These are phyloP conservation scores for Takakia lepidozioides DNA, from an alignment of 225 moss, liverwort and hornwort species.

Conservation along the genomic window DNA sequence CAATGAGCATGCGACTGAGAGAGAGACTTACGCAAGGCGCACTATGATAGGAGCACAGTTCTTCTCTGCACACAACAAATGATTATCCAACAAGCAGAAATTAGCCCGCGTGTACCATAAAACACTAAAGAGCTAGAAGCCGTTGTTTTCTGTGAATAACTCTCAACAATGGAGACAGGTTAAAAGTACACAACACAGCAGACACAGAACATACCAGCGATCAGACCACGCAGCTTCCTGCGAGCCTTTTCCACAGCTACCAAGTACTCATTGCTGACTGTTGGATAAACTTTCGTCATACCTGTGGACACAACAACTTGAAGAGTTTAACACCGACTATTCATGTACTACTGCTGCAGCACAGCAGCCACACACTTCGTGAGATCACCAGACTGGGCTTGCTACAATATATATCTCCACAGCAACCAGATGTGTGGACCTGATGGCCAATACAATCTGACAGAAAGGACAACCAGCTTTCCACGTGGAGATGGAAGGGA, in stretches of 20 bases:
- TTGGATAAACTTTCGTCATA: conserved; percentile 70
- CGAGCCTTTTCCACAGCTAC: conserved; percentile 54
- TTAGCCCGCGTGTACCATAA: background rate
- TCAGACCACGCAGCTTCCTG: conserved; percentile 64
- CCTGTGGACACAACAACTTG: too few species aligned
- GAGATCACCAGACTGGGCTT: too few species aligned
- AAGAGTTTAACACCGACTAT: too few species aligned
- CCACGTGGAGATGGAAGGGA: too few species aligned
- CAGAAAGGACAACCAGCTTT: too few species aligned
- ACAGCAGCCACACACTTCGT: too few species aligned
- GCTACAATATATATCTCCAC: too few species aligned
- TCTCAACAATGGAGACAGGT: background rate
- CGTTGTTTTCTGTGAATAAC: background rate
- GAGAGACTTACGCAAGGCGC: conserved; percentile 75
- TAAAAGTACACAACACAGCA: background rate
- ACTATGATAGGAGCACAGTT: conserved; percentile 78
- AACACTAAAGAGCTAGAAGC: too few species aligned
- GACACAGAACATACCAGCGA: conserved; percentile 48
- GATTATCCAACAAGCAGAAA: background rate
- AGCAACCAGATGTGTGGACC: too few species aligned
- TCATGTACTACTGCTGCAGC: too few species aligned
- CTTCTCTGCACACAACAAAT: conserved; percentile 51
- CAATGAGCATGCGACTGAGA: too few species aligned
- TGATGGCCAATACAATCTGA: too few species aligned
- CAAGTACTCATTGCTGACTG: conserved; percentile 74